These are phyloP conservation scores for Coemansia sp. DNA, from an alignment of 192 early-diverging fungal species.

Conservation along the genomic window DNA sequence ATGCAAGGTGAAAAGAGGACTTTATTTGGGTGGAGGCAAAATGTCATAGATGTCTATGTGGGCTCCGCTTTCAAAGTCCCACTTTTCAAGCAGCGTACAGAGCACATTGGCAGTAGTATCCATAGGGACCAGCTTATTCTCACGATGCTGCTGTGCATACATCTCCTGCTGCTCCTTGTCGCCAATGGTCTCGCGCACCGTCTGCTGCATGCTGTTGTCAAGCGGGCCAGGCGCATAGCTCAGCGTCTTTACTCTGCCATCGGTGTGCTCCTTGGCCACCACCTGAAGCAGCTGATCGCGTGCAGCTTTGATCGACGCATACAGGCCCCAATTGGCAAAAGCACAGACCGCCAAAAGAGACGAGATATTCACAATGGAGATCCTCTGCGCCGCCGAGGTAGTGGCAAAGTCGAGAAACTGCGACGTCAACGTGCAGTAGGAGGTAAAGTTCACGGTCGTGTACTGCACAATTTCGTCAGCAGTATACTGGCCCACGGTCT, in stretches of 20 bases:
- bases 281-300: conserved; percentile 72
- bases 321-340: conserved; percentile 77
- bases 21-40: conserved; percentile 7
- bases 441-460: conserved; percentile 59
- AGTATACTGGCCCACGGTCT: conserved; percentile 54
- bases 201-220: conserved; percentile 77
- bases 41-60: conserved; percentile 72
- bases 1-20: not conserved
- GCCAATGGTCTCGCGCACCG: conserved; percentile 67
- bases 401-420: conserved; percentile 28
- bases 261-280: conserved; percentile 65
- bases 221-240: conserved; percentile 89
- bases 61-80: conserved; percentile 59
- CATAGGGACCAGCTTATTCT: conserved; percentile 67
- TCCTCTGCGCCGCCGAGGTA: conserved; percentile 10
- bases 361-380: conserved; percentile 72
- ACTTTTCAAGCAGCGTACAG: conserved; percentile 58
- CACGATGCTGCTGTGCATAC: conserved; percentile 63
- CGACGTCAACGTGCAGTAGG: conserved; percentile 53
- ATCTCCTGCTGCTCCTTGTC: conserved; percentile 61
- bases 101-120: conserved; percentile 63
- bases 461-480: conserved; percentile 54
- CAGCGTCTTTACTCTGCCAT: conserved; percentile 58
- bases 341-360: conserved; percentile 72
- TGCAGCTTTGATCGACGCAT: conserved; percentile 78